Conservation (phyloP, 441 rosid species). For the Theobroma grandiflorum region DNA sequence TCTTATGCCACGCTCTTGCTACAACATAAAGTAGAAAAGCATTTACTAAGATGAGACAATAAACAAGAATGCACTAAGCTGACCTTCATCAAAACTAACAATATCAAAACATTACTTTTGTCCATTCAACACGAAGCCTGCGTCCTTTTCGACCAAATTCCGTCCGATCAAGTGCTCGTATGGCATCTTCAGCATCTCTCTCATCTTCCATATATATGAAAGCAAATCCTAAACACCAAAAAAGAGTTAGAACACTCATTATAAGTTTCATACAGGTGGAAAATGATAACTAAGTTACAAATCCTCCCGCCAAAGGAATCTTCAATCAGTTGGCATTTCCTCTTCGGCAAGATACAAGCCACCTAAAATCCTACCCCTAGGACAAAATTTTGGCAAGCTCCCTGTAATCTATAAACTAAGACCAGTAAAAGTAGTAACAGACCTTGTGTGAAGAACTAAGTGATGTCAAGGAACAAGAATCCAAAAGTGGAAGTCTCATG, state of each 20-base stretch:
- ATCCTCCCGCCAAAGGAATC: slow-evolving; percentile 51
- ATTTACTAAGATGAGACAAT: neutral
- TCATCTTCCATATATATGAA: slow-evolving; percentile 97
- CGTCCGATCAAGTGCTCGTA: slow-evolving; percentile 80
- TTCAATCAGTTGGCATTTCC: slow-evolving; percentile 35
- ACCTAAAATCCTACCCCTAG: slow-evolving; percentile 44
- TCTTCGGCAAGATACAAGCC: slow-evolving; percentile 38
- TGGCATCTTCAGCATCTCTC: slow-evolving; percentile 97
- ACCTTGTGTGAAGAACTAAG: slow-evolving; percentile 83
- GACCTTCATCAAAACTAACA: slow-evolving; percentile 2
- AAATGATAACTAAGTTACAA: slow-evolving; percentile 30
- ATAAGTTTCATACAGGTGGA: neutral
- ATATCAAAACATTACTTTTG: slow-evolving; percentile 59
- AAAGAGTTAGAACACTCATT: slow-evolving; percentile 10
- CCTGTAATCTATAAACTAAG: slow-evolving; percentile 71
- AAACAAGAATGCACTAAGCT: neutral
- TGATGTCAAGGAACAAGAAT: slow-evolving; percentile 89
- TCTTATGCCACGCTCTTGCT: slow-evolving; percentile 87
- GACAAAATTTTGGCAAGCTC: slow-evolving; percentile 55
- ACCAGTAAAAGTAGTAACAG: slow-evolving; percentile 84
- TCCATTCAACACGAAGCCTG: slow-evolving; percentile 97
- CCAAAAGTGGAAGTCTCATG: slow-evolving; percentile 90
- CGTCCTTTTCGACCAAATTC: slow-evolving; percentile 97
- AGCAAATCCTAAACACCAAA: slow-evolving; percentile 72
- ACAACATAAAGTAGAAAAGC: slow-evolving; percentile 30